Conservation (phyloP, 169 alveolate species). For the Plasmodium knowlesi region DNA sequence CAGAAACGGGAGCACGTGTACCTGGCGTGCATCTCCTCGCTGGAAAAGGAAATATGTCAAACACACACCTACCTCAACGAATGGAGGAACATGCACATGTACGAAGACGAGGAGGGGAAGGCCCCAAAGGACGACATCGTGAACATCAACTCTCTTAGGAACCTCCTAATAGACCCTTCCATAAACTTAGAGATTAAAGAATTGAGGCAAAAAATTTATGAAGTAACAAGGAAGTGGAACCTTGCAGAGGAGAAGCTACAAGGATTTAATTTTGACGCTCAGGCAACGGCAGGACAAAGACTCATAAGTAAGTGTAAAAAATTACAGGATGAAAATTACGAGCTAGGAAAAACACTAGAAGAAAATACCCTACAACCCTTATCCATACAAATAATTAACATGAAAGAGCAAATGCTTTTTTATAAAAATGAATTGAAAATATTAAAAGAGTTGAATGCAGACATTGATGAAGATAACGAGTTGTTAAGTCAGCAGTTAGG, state of each 20-base stretch:
- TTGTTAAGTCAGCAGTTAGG: slow-evolving; percentile 76
- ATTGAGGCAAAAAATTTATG: slow-evolving; percentile 69
- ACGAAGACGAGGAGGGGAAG: slow-evolving; percentile 63
- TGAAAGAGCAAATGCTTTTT: slow-evolving; percentile 77
- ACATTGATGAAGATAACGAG: slow-evolving; percentile 81
- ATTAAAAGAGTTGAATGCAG: slow-evolving; percentile 79
- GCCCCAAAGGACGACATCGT: slow-evolving; percentile 8
- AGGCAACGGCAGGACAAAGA: slow-evolving; percentile 83
- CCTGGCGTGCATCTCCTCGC: slow-evolving; percentile 61
- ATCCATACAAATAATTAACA: slow-evolving; percentile 45
- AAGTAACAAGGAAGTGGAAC: slow-evolving; percentile 73
- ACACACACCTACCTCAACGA: slow-evolving; percentile 52
- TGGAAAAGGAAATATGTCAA: slow-evolving; percentile 60
- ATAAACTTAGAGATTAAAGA: slow-evolving; percentile 78
- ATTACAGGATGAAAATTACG: slow-evolving; percentile 81
- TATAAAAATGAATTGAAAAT: slow-evolving; percentile 76
- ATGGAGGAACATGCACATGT: slow-evolving; percentile 71
- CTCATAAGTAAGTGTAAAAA: slow-evolving; percentile 79
- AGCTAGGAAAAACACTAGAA: slow-evolving; percentile 79
- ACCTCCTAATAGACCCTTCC: slow-evolving; percentile 77
- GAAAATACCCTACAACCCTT: slow-evolving; percentile 76
- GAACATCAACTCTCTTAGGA: slow-evolving; percentile 50
- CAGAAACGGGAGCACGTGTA: slow-evolving; percentile 67
- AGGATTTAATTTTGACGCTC: slow-evolving; percentile 79
- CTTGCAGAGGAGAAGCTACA: slow-evolving; percentile 77